Base-by-base conservation (phyloP, 2,329 filamentous ascomycete genomes). In the Hirsutella minnesotensis region DNA sequence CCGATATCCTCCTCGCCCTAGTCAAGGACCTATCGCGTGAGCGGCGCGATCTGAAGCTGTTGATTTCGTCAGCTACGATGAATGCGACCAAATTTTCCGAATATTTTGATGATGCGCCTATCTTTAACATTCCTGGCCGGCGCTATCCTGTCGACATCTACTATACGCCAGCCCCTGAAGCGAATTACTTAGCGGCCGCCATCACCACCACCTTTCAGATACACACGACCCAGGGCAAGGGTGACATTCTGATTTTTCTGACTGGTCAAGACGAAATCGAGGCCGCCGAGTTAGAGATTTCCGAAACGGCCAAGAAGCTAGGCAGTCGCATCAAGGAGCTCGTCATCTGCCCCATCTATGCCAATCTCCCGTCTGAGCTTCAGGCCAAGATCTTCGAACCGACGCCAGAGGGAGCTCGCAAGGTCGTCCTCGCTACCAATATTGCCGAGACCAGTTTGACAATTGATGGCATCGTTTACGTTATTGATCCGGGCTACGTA, bases 221-320 rank as follows among this genome's bases (percentile, higher is more conserved):
- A 34, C 92, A 98, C 55, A 83, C 89, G 1, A 86, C 81, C 0
- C 86, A 94, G 56, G 81, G 80, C 0, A 76, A 76, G 45, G 92
- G 92, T 12, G 92, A 95, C 53, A 94, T 98, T 16, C 66, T 98
- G 4, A 86, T 96, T 3, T 98, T 98, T 61, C 66, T 98, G 30
- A 95, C 90, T 0, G 92, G 92, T 34, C 88, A 96, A 57, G 92
- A 96, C 54, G 92, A 98, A 56, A 98, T 98, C 42, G 88, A 95
- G 54, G 78, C 84, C 1, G 88, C 86, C 0, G 86, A 92, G 54
- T 79, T 83, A 51, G 85, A 88, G 50, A 75, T 98, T 16, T 75
- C 83, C 38, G 87, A 95, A 51, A 95, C 89, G 1, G 81, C 85
- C 3, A 75, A 83, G 44, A 96, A 95, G 53, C 71, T 98, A 0